These are phyloP conservation scores for Isoetes taiwanensis DNA, from an alignment of 75 land plant species.

Conservation along the genomic window DNA sequence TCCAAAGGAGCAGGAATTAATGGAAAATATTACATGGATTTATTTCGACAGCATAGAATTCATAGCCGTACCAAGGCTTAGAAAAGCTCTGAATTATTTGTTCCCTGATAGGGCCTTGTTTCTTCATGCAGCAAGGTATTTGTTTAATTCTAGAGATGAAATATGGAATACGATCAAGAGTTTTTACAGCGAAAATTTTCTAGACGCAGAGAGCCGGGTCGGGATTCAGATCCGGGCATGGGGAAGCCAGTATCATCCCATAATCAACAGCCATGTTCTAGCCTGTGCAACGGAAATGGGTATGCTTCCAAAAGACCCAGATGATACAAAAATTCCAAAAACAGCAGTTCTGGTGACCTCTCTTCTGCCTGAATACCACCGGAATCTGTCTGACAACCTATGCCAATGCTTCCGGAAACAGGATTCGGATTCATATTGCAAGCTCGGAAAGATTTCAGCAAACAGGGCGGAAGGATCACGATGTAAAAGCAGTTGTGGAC, in stretches of 20 bases:
- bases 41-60: slow-evolving; percentile 2
- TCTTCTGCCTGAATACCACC: slow-evolving; percentile 4
- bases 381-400: neutral
- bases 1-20: slow-evolving; percentile 6
- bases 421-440: neutral
- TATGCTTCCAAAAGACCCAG: slow-evolving; percentile 15
- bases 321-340: too few relatives aligned
- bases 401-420: neutral
- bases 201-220: neutral
- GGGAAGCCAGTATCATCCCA: neutral
- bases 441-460: slow-evolving; percentile 4
- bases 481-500: slow-evolving; percentile 18
- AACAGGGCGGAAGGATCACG: slow-evolving; percentile 4
- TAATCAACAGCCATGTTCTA: neutral
- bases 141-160: slow-evolving; percentile 3
- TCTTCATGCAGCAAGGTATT: slow-evolving; percentile 9
- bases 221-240: slow-evolving; percentile 13
- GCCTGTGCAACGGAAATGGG: neutral
- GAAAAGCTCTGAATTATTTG: slow-evolving; percentile 3
- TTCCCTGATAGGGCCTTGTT: slow-evolving; percentile 13
- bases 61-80: slow-evolving; percentile 2
- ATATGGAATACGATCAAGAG: slow-evolving; percentile 7
- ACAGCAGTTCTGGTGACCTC: slow-evolving; percentile 10
- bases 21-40: neutral
- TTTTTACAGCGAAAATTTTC: slow-evolving; percentile 6